A percentile compares a stretch with the other conserved stretches of the same genome.
Conservation (phyloP, 805 yeast species). For the Ogataea pignaliae region DNA sequence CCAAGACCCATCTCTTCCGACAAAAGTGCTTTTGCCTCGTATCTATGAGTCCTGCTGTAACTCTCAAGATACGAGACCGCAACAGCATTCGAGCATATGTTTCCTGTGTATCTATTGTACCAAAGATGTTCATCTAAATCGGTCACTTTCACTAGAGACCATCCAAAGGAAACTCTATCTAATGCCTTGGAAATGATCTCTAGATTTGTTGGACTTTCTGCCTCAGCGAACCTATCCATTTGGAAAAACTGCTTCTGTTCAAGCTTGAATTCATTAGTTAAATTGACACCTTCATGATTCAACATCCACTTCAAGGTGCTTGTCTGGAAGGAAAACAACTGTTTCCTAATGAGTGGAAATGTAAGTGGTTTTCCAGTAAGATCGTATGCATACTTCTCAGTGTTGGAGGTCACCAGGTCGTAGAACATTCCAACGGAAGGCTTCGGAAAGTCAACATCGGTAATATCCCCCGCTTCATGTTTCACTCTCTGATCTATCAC, state of each 20-base stretch:
- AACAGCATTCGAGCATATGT: slow-evolving; percentile 33
- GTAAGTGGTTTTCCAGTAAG: slow-evolving; percentile 3
- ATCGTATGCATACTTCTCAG: slow-evolving; percentile 24
- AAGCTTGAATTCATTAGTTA: slow-evolving; percentile 23
- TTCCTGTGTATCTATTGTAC: slow-evolving; percentile 50
- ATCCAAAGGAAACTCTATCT: slow-evolving; percentile 49
- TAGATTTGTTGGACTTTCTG: slow-evolving; percentile 13
- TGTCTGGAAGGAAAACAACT: slow-evolving; percentile 41
- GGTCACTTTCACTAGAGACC: slow-evolving; percentile 32
- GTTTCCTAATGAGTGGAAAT: slow-evolving; percentile 19
- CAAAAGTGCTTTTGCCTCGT: slow-evolving; percentile 56
- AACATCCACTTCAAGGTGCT: slow-evolving; percentile 56
- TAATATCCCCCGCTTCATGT: not conserved
- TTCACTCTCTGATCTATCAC: not conserved
- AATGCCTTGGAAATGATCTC: slow-evolving; percentile 28
- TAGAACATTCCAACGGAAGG: slow-evolving; percentile 40
- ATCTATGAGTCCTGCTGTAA: slow-evolving; percentile 5
- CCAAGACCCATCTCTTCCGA: slow-evolving; percentile 99
- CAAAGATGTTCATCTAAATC: slow-evolving; percentile 25
- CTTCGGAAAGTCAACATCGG: slow-evolving; percentile 1
- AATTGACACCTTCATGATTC: slow-evolving; percentile 41
- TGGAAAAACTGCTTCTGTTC: slow-evolving; percentile 20
- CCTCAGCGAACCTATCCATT: not conserved
- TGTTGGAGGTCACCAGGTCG: slow-evolving; percentile 42
- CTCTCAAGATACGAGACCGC: slow-evolving; percentile 26